Percentiles rank a stretch among this genome's conserved stretches.
These are phyloP conservation scores for Juglanconis oblonga DNA, from an alignment of 2,329 filamentous ascomycete species.

Conservation along the genomic window DNA sequence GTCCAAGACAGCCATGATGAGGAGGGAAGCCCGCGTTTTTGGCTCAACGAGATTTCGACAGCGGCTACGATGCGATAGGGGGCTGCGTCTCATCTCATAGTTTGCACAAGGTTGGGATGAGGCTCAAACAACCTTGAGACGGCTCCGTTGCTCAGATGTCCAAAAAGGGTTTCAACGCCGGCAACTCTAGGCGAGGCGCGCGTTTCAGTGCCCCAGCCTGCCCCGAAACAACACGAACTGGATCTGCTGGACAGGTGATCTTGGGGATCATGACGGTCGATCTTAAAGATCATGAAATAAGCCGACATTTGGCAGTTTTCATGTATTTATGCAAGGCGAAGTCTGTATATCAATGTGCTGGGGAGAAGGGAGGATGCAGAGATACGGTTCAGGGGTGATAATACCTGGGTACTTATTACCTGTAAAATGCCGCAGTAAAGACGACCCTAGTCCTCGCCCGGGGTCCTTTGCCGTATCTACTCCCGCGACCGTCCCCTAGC, in stretches of 20 bases:
- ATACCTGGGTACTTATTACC: too few relatives aligned
- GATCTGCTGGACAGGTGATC: not conserved
- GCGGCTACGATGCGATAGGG: not conserved
- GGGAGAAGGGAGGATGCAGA: too few relatives aligned
- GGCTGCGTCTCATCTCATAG: not conserved
- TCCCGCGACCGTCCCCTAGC: too few relatives aligned
- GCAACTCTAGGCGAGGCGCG: not conserved
- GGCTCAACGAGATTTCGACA: not conserved
- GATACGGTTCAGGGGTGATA: too few relatives aligned
- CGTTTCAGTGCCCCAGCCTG: not conserved
- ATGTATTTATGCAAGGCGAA: not conserved
- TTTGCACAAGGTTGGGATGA: conserved; percentile 13
- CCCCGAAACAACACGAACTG: not conserved
- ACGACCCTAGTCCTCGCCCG: too few relatives aligned
- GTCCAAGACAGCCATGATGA: not conserved
- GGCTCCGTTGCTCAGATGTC: not conserved
- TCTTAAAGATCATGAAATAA: not conserved
- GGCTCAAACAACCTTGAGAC: conserved; percentile 16
- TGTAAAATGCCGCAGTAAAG: too few relatives aligned
- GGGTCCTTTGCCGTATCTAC: too few relatives aligned
- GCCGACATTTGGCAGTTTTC: not conserved
- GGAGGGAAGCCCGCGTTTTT: not conserved
- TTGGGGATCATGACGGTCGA: not conserved
- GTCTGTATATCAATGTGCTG: too few relatives aligned
- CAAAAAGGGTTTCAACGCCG: not conserved